phyloP scores from a whole-genome alignment of 2,329 filamentous ascomycete species.

The Gaeumannomyces tritici region DNA sequence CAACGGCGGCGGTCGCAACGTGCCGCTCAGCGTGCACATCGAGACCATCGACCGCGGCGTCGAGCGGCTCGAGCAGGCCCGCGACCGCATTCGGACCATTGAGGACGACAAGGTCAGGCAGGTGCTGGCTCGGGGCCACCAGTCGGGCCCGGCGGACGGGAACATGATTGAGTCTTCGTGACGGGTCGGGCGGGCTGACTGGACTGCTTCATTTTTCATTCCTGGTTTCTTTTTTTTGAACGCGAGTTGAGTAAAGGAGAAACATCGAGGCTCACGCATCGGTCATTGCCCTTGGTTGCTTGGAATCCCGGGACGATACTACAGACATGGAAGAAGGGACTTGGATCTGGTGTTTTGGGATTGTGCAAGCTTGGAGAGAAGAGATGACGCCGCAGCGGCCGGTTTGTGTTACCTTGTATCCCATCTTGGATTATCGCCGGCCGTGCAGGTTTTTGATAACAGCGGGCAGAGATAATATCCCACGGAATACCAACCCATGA shows the following conservation, averaged over 20 bases:
- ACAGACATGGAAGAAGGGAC: background rate
- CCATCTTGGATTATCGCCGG: too few species aligned
- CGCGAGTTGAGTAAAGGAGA: background rate
- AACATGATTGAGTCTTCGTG: slow-evolving; percentile 27
- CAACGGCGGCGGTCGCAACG: slow-evolving; percentile 23
- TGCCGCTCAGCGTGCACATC: slow-evolving; percentile 66
- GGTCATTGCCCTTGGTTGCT: background rate
- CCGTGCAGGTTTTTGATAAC: too few species aligned
- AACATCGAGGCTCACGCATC: too few species aligned
- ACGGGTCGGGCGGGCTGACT: background rate
- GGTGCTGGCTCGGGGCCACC: slow-evolving; percentile 36
- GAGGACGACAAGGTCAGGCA: slow-evolving; percentile 49
- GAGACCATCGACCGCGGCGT: slow-evolving; percentile 65
- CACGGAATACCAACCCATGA: too few species aligned
- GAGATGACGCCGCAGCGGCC: too few species aligned
- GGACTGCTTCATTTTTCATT: background rate
- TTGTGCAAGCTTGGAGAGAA: too few species aligned
- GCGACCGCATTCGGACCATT: slow-evolving; percentile 46
- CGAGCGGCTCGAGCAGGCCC: slow-evolving; percentile 57
- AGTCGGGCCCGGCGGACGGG: slow-evolving; percentile 24
- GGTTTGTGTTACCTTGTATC: too few species aligned
- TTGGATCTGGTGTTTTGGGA: too few species aligned
- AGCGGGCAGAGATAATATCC: too few species aligned
- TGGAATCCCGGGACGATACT: background rate
- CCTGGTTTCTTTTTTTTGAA: background rate